Percentiles rank a stretch among this genome's conserved stretches.
phyloP scores from a whole-genome alignment of 1,284 basidiomycete species.

The Sanguinoderma infundibulare region DNA sequence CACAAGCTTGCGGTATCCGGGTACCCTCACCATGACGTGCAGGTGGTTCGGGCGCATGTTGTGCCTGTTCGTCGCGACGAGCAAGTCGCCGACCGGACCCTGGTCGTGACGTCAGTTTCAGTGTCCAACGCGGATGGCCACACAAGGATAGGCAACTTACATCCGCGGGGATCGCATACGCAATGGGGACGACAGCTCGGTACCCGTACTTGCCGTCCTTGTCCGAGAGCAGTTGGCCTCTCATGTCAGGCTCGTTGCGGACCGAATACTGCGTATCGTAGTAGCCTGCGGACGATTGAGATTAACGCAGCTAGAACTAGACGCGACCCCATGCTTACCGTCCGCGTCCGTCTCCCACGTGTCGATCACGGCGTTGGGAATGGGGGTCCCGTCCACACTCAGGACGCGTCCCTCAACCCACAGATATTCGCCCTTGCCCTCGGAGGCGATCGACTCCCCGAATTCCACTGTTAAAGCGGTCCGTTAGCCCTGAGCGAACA shows the following conservation, averaged over 20 bases:
- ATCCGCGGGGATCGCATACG: constrained; percentile 85
- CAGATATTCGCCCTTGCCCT: constrained; percentile 84
- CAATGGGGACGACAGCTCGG: constrained; percentile 76
- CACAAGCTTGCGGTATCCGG: constrained; percentile 73
- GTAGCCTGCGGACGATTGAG: constrained; percentile 38
- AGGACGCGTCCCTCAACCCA: constrained; percentile 76
- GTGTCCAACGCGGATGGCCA: constrained; percentile 9
- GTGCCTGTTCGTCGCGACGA: constrained; percentile 67
- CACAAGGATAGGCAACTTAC: constrained; percentile 36
- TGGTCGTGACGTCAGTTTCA: constrained; percentile 27
- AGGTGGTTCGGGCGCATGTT: constrained; percentile 82
- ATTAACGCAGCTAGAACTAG: background rate
- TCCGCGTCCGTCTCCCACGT: constrained; percentile 88
- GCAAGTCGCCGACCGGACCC: constrained; percentile 76
- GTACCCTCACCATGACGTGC: constrained; percentile 73
- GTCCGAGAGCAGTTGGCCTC: constrained; percentile 69
- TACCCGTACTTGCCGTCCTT: constrained; percentile 74
- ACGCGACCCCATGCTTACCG: constrained; percentile 52
- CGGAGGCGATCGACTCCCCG: constrained; percentile 61
- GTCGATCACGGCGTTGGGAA: constrained; percentile 71
- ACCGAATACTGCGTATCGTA: constrained; percentile 71
- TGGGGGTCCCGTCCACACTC: constrained; percentile 69
- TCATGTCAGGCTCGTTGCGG: constrained; percentile 71
- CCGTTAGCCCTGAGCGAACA: background rate
- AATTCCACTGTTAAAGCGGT: constrained; percentile 36